Base-by-base conservation (phyloP, 2,329 filamentous ascomycete species). In the Bipolaris oryzae region DNA sequence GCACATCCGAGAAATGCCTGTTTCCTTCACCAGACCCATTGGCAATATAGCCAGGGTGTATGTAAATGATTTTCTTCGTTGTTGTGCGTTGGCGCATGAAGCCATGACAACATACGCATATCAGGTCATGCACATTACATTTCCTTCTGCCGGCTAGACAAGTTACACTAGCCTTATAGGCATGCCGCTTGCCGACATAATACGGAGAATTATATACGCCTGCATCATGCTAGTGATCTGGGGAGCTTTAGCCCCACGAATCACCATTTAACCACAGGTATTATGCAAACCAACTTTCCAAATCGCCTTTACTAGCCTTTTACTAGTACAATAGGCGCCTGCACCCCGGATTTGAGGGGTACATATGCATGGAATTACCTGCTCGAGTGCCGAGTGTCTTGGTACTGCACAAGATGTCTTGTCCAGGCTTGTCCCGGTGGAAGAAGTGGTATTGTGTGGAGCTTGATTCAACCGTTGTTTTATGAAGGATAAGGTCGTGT, bases 391-490 rank as follows among this genome's bases (percentile, higher is more conserved):
- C 61, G 39, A 66, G 58, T 33, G 47, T 60, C 61, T 66, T 66
- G 56, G 59, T 60, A 57, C 25, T 45, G 55, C 60, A 60, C 57
- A 69, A 64, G 64, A 57, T 25, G 53, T 64, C 61, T 67, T 62
- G 50, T 63, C 42, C 51, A 63, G 63, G 42, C 64, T 68, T 68
- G 64, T 69, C 66, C 67, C 67, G 67, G 49, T 56, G 67, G 67
- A 41, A 66, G 62, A 69, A 68, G 34, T 50, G 44, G 6, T 20
- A 28, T 37, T 38, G 39, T 51, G 54, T 35, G 54, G 58, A 63
- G 61, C 59, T 60, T 67, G 53, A 33, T 60, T 47, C 44, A 56
- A 51, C 54, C 46, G 53, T 49, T 49, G 53, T 44, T 45, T 45
- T 55, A 48, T 50, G 49, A 53, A 48, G 43, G 51, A 33, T 25